Base-by-base conservation (phyloP, 805 yeast species). In the Myxozyma vanderwaltii region DNA sequence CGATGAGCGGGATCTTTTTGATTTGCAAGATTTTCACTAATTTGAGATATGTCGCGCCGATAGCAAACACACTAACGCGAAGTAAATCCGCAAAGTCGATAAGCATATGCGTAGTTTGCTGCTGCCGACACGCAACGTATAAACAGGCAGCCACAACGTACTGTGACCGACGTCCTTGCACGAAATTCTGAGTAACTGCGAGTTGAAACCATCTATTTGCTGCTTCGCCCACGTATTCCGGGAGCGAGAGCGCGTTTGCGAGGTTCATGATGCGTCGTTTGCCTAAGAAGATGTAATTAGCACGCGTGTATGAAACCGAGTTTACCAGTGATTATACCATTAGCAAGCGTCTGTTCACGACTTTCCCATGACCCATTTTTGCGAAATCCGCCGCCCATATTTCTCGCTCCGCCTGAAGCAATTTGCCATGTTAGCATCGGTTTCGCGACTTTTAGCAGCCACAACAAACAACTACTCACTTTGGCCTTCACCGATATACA, bases 131-230 rank as follows among this genome's bases (percentile, higher is more conserved):
- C 0, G 98, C 96, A 49, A 94, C 84, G 71, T 94, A 94, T 35
- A 94, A 79, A 75, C 99, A 94, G 0, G 98, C 91, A 0, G 97
- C 96, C 56, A 91, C 85, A 2, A 94, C 98, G 70, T 92, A 91
- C 71, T 91, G 97, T 1, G 97, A 90, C 63, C 94, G 77, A 68
- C 99, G 81, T n/a, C 99, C 99, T 72, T 92, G 96, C 24, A 94
- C 98, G 71, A 94, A 94, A 71, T 91, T 91, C 64, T 86, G 82
- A 1, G 90, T 81, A 29, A 95, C 77, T 0, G 98, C 98, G 56
- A 91, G 76, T 65, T 85, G 85, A 74, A 89, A 95, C 92, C 96
- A 90, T 59, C 88, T 89, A 67, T 83, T 81, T 0, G 97, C 97
- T 12, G 92, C 85, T 59, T 89, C 96, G 1, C 91, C 81, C 12